Evolutionary conservation across 177 flowering plant genomes (phyloP), one percentile per base, ranked within the genome.

Genomic region (Vitis hybrid): DNA sequence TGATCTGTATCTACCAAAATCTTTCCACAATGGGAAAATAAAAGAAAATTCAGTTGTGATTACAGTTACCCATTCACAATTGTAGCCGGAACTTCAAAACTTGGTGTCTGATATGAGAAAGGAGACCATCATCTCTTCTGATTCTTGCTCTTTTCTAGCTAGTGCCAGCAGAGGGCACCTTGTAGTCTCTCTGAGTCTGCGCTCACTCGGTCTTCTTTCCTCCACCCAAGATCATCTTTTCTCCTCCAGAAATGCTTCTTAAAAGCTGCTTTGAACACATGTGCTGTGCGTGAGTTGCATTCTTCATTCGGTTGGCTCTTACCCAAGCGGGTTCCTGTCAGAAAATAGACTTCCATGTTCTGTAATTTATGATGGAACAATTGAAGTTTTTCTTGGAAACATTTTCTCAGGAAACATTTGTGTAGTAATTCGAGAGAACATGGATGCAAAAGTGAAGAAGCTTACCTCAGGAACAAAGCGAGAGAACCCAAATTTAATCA

Each of bases 271-370:
- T 92, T 17, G 97, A 87, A 71, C 91, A 93, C 74, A 92, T 62
- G 57, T 88, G 80, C 70, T 90, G 96, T 50, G 91, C 96, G 59
- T 90, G 92, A 11, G 91, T 83, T 5, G 85, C 94, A 70, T 89
- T 87, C 75, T 83, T 89, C 77, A 79, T 76, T 4, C 98, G 89
- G 50, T 81, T 87, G 9, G 94, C 98, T 84, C 79, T 87, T 17
- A 95, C 98, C 97, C 98, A 95, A 30, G 97, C 98, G 67, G 99
- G 99, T 74, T 92, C 99, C 98, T 94, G 79, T 62, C 3, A 14
- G 15, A 62, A 34, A 62, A 14, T 3, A 72, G 30, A 50, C 18
- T 8, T 11, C 56, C 56, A 56, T 50, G 7, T 48, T 30, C 6
- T 6, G 8, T 17, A 57, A 19, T 23, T 19, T 2, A 26, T 34